These are phyloP conservation scores for Herpetomonas tarakana DNA, from an alignment of 208 protist genomes.

Conservation along the genomic window DNA sequence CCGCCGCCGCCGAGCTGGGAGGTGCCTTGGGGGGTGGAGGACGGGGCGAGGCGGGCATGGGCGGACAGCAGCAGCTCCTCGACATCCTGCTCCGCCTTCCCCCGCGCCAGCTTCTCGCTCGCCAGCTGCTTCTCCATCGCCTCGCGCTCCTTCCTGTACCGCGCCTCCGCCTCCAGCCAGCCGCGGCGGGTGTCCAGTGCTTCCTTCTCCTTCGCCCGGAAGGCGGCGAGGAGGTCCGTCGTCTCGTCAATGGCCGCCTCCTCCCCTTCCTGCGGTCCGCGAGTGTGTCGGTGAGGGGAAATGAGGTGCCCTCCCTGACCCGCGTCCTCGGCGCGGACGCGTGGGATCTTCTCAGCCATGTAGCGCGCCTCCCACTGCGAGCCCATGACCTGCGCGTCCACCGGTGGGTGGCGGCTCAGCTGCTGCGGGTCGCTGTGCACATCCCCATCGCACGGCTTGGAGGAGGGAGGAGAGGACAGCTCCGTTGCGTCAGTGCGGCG, in stretches of 20 bases:
- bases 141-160: conserved; percentile 21
- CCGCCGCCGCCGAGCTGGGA: not conserved
- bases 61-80: conserved; percentile 26
- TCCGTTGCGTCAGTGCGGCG: no score
- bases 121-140: conserved; percentile 27
- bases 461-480: no score
- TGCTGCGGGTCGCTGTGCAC: no score
- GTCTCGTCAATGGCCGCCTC: not conserved
- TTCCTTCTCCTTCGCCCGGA: conserved; percentile 19
- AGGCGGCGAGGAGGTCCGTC: conserved; percentile 9
- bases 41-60: conserved; percentile 8
- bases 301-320: no score
- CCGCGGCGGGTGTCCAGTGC: conserved; percentile 1
- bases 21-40: not conserved
- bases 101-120: conserved; percentile 14
- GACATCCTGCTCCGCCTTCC: conserved; percentile 22
- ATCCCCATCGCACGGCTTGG: no score
- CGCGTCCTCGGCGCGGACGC: no score
- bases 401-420: no score
- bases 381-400: not conserved
- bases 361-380: not conserved
- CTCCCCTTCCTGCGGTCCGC: not conserved
- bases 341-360: not conserved
- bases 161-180: conserved; percentile 5
- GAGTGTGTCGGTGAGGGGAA: no score